Base-by-base conservation (phyloP, 1,284 basidiomycete species). In the Hymenochaete sp. region DNA sequence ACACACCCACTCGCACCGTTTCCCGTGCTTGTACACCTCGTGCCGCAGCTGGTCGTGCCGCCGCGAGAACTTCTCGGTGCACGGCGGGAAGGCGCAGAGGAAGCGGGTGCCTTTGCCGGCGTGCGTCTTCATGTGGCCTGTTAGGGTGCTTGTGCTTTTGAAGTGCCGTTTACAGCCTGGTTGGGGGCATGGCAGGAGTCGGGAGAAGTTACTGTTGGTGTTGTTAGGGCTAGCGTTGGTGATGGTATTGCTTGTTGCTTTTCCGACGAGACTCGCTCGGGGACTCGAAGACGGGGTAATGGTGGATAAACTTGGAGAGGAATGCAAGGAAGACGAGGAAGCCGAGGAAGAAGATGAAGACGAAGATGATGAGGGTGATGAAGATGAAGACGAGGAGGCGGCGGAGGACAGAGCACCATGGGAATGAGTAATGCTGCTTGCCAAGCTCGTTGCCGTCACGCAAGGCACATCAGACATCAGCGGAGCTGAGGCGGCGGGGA, bases 1-100 rank as follows among this genome's bases (percentile, higher is more conserved):
- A 25, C 52, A 53, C 4, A 46, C 42, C 44, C 49, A 53, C 21
- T 53, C 52, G 35, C 52, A 53, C 8, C 35, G 44, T 38, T 53
- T 53, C 21, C 49, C 52, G 22, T 53, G 52, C 32, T 53, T 50
- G 41, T 50, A 44, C 8, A 53, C 52, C 31, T 53, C 52, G 31
- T 53, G 52, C 6, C 52, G 45, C 6, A 53, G 47, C 13, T 49
- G 49, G 24, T 53, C 52, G 28, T 53, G 52, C 39, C 45, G 42
- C 38, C 52, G 42, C 24, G 52, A 51, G 31, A 53, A 53, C 27
- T 45, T 53, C 32, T 53, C 52, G 38, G 39, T 44, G 27, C 52
- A 53, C 3, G 48, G 48, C 9, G 51, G 49, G 45, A 48, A 45
- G 16, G 51, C 47, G 25, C 51, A 52, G 8, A 45, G 37, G 45